Base-by-base conservation (phyloP, 805 yeast species). In the Torulaspora quercuum region DNA sequence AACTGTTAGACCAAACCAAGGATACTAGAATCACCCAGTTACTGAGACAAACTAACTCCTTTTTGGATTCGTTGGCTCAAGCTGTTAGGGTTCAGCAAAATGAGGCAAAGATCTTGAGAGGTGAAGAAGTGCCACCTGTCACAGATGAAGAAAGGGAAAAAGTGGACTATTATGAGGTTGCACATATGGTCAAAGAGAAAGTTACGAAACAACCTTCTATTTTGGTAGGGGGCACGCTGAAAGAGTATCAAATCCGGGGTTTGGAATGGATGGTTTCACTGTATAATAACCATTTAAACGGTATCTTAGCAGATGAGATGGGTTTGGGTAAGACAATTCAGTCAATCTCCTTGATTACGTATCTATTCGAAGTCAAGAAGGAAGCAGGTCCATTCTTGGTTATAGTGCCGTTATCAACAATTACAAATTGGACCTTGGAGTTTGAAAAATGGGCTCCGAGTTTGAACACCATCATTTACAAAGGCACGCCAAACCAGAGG, bases 271-370 rank as follows among this genome's bases (percentile, higher is more conserved):
- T 92, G 98, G 95, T 92, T 3, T 92, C 98, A 0, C 66, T 92
- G 41, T 92, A 75, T 67, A 92, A 92, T 59, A 92, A 92, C 64
- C 95, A 87, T 61, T 72, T 92, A 53, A 92, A 92, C 59, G 99
- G 99, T 70, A 92, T 92, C 48, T 66, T 92, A 40, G 99, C 99
- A 1, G 99, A 92, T 69, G 99, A 92, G 64, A 92, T 92, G 99
- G 99, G 99, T 46, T 71, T 92, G 45, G 99, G 99, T 61, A 92
- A 92, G 60, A 92, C 99, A 63, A 69, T 53, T 74, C 94, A 84
- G 59, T 76, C 89, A n/a, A 79, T 84, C 39, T 82, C 92, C 0
- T 66, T 84, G 48, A 68, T 84, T 13, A 73, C 90, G 1, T 80
- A 85, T 54, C 65, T 85, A 37, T 73, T 74, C 41, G 94, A 84